Evolutionary conservation across 805 yeast species (phyloP).

Genomic region (Hemisphaericaspora nanyangensis): DNA sequence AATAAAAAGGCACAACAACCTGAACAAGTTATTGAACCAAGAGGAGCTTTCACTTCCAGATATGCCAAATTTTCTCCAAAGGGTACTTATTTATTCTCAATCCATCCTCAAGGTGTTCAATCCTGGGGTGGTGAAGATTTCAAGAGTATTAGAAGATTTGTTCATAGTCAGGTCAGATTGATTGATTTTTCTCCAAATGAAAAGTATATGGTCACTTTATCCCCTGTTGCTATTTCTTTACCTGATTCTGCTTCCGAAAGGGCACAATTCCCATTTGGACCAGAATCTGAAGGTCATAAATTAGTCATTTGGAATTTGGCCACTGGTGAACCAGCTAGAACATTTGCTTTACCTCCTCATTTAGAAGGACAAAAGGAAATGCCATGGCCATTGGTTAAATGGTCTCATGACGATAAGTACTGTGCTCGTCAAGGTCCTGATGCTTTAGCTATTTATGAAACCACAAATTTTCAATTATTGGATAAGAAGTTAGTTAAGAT

Average conservation of each 20-base stretch:
- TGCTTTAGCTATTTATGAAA: slow-evolving; percentile 86
- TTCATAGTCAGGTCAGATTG: slow-evolving; percentile 85
- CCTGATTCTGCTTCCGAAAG: slow-evolving; percentile 62
- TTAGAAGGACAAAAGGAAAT: slow-evolving; percentile 63
- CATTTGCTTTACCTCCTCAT: slow-evolving; percentile 84
- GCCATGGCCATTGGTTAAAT: slow-evolving; percentile 95
- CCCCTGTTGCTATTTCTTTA: slow-evolving; percentile 74
- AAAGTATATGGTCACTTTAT: slow-evolving; percentile 82
- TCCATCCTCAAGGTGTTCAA: slow-evolving; percentile 93
- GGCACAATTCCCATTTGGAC: slow-evolving; percentile 74
- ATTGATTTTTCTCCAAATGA: slow-evolving; percentile 93
- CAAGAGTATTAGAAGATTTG: slow-evolving; percentile 67
- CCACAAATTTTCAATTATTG: slow-evolving; percentile 70
- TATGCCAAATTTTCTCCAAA: slow-evolving; percentile 89
- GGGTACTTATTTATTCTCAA: slow-evolving; percentile 82
- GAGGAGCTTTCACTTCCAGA: slow-evolving; percentile 82
- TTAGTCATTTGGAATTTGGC: slow-evolving; percentile 88
- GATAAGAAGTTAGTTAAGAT: slow-evolving; percentile 84
- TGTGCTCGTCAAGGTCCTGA: slow-evolving; percentile 95
- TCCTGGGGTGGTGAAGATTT: slow-evolving; percentile 92
- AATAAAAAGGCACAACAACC: slow-evolving; percentile 69
- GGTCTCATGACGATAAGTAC: slow-evolving; percentile 90
- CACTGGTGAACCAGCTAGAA: slow-evolving; percentile 78
- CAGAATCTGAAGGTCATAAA: slow-evolving; percentile 88
- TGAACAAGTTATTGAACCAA: slow-evolving; percentile 72